Evolutionary conservation across 768 basidiomycete genomes (phyloP), one percentile per base, ranked within the genome.

Genomic region (Pisolithus albus): DNA sequence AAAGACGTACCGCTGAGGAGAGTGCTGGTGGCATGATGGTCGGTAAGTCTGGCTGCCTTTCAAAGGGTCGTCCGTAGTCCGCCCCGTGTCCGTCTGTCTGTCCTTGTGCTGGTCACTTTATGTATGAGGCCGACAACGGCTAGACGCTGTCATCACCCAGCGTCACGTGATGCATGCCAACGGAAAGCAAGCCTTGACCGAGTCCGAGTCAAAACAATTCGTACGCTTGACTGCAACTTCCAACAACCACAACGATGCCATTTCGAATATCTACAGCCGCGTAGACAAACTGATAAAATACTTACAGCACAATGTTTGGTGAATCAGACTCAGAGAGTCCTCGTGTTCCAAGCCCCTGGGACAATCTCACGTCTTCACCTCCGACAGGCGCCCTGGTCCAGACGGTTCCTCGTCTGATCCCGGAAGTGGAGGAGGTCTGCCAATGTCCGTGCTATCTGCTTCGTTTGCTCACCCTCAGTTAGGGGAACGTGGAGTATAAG

Each of bases 401-500:
- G 19, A 48, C 63, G 57, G 72, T 86, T 3, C 86, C 86, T 0
- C 79, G 80, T 45, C 79, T 92, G 7, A 80, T 82, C 5, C 87
- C 89, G 1, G 90, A 92, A 61, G 77, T 78, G 18, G 89, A 92
- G 61, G 74, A 80, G 70, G 79, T 76, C 49, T 7, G 72, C 49
- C 4, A 3, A 24, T 7, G 40, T 37, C 38, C 23, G 36, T 16
- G 38, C 55, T 30, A 36, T n/a, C 26, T 34, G 4, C 11, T 16
- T 34, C 23, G 18, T 19, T 21, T 21, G 15, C 32, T 18, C n/a
- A 28, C 32, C 9, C 21, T 19, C 7, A 39, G 23, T 19, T 74
- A 87, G 69, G 92, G 92, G 8, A 93, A 92, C 61, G 83, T 96
- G 53, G 92, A 96, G 68, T 96, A 96, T 75, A 96, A 96, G 69